phyloP scores from a whole-genome alignment of 2,329 filamentous ascomycete genomes.

The Botrytis porri region DNA sequence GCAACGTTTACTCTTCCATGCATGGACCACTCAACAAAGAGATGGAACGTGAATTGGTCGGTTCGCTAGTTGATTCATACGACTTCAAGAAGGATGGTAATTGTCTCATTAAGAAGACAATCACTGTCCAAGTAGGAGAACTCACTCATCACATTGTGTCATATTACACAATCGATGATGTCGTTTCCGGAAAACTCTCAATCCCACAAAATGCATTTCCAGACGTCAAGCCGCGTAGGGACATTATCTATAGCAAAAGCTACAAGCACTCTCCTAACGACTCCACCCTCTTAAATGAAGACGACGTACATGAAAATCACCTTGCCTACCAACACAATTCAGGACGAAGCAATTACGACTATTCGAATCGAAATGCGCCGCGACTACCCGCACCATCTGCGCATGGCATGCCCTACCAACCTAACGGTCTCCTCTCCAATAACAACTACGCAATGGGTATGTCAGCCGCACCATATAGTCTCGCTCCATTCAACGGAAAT shows the following conservation, averaged over 20 bases:
- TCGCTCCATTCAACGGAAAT: slow-evolving; percentile 18
- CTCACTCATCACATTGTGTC: slow-evolving; percentile 82
- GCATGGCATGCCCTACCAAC: slow-evolving; percentile 25
- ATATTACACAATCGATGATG: slow-evolving; percentile 82
- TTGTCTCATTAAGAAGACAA: slow-evolving; percentile 84
- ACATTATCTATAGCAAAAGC: slow-evolving; percentile 60
- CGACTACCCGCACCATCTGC: slow-evolving; percentile 33
- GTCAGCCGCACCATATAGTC: slow-evolving; percentile 24
- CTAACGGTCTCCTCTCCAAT: slow-evolving; percentile 24
- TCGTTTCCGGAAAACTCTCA: slow-evolving; percentile 54
- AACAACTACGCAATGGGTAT: slow-evolving; percentile 27
- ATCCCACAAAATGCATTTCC: slow-evolving; percentile 56
- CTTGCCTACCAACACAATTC: neutral
- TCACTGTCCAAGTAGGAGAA: slow-evolving; percentile 72
- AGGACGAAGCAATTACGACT: slow-evolving; percentile 21
- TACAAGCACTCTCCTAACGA: slow-evolving; percentile 67
- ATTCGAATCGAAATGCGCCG: slow-evolving; percentile 31
- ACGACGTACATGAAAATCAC: slow-evolving; percentile 23
- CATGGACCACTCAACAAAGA: slow-evolving; percentile 31
- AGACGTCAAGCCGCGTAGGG: slow-evolving; percentile 52
- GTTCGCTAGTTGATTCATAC: slow-evolving; percentile 86
- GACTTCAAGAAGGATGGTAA: slow-evolving; percentile 73
- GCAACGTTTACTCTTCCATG: slow-evolving; percentile 14
- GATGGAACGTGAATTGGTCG: slow-evolving; percentile 53
- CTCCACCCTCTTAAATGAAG: slow-evolving; percentile 42